Percentiles rank a stretch among this genome's conserved stretches.
These are phyloP conservation scores for Meira miltonrushii DNA, from an alignment of 1,284 basidiomycete genomes.

Conservation along the genomic window DNA sequence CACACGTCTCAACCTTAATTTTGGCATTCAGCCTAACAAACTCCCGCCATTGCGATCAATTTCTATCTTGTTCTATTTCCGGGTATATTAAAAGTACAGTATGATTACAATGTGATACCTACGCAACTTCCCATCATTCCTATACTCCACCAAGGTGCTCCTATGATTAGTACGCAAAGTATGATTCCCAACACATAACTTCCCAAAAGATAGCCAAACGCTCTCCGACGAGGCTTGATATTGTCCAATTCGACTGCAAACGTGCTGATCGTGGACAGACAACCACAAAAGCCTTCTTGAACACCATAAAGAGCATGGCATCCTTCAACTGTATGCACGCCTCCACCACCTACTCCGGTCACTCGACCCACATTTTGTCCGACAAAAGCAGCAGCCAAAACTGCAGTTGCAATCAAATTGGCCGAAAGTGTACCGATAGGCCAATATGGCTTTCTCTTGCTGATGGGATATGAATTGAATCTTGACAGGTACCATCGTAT, in stretches of 20 bases:
- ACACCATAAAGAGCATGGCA: constrained; percentile 55
- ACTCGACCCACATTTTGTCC: constrained; percentile 22
- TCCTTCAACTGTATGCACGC: constrained; percentile 15
- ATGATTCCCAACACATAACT: constrained; percentile 35
- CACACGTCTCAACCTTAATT: too few relatives aligned
- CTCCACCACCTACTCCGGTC: constrained; percentile 10
- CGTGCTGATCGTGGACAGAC: constrained; percentile 88
- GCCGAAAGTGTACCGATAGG: constrained; percentile 83
- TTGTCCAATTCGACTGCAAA: constrained; percentile 75
- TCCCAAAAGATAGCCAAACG: constrained; percentile 36
- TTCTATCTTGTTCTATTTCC: background rate
- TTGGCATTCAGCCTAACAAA: too few relatives aligned
- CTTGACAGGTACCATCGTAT: constrained; percentile 70
- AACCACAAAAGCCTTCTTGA: constrained; percentile 88
- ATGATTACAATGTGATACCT: constrained; percentile 15
- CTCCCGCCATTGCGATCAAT: too few relatives aligned
- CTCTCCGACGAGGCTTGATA: constrained; percentile 54
- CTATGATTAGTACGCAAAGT: constrained; percentile 36
- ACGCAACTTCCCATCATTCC: constrained; percentile 38
- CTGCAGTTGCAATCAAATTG: constrained; percentile 64
- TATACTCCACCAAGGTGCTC: constrained; percentile 41
- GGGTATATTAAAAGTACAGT: background rate
- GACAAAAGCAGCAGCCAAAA: constrained; percentile 30
- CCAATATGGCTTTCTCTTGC: constrained; percentile 67
- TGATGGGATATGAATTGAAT: constrained; percentile 66